Percentiles rank a stretch among this genome's conserved stretches.
phyloP scores from a whole-genome alignment of 2,329 filamentous ascomycete species.

The Trichocomaceae sp. region DNA sequence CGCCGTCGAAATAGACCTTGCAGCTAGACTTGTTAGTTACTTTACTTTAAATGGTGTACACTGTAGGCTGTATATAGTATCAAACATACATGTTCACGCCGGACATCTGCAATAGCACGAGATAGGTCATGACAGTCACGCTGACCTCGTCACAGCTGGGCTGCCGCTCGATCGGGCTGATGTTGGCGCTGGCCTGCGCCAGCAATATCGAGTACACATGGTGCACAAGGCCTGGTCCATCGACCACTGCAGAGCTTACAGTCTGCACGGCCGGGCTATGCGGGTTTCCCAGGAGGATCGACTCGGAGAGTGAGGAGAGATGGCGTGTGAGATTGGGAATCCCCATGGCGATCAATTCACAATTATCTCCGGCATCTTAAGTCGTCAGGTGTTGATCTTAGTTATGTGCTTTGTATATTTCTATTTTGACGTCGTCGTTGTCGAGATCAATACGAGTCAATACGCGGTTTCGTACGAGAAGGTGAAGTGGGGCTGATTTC shows the following conservation, averaged over 20 bases:
- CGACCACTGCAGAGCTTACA: slow-evolving; percentile 49
- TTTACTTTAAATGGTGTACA: not conserved
- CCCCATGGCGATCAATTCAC: slow-evolving; percentile 21
- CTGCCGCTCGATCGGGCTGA: slow-evolving; percentile 46
- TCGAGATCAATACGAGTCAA: not conserved
- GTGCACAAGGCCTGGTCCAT: slow-evolving; percentile 74
- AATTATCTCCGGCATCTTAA: not conserved
- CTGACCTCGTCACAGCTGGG: slow-evolving; percentile 61
- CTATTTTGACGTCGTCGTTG: too few species aligned
- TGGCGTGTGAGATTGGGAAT: slow-evolving; percentile 30
- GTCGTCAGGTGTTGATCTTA: too few species aligned
- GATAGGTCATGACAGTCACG: slow-evolving; percentile 53
- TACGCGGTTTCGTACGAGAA: not conserved
- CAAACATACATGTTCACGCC: slow-evolving; percentile 57
- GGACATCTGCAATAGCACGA: slow-evolving; percentile 52
- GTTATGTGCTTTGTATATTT: too few species aligned
- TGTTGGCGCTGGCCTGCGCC: slow-evolving; percentile 28
- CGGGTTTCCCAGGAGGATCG: slow-evolving; percentile 18
- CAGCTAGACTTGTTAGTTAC: slow-evolving; percentile 46
- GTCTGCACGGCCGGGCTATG: not conserved
- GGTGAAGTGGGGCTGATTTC: not conserved
- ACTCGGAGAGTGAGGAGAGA: slow-evolving; percentile 26
- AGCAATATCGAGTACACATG: slow-evolving; percentile 59
- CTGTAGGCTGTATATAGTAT: not conserved
- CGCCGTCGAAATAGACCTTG: slow-evolving; percentile 80